Evolutionary conservation across 768 basidiomycete genomes (phyloP), one percentile per base, ranked within the genome.

Genomic region (Russula dissimulans): DNA sequence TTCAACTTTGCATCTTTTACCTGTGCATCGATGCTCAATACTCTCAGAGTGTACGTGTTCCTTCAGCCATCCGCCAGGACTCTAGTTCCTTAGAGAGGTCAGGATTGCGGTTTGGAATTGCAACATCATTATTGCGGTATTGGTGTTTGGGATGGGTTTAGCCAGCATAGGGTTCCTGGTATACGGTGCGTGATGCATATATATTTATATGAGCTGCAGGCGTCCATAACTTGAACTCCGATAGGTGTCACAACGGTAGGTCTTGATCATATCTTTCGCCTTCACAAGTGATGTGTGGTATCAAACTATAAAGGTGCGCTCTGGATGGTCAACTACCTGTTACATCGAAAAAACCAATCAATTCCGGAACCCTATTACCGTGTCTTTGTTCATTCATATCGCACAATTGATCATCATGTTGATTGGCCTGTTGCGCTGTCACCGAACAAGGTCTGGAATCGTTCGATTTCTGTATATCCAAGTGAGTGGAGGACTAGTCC

Each of bases 101-200:
- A 61, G 60, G 29, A 22, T 45, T 36, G 60, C 54, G 3, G 44
- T 61, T 3, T 61, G 60, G 60, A 12, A 22, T 43, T 18, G 9
- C 7, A 61, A 56, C 17, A 38, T 5, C 9, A 2, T 44, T 32
- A 54, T 50, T 9, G 22, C 14, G 31, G 48, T 4, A 18, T 11
- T 56, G 41, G 34, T 48, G 18, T 31, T 49, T 15, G 60, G 31
- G 42, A 50, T 49, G 26, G 44, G 34, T 18, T 8, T 61, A 7
- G 56, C 42, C 18, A 56, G 56, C 12, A 41, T 61, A 14, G 60
- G 36, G 18, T 61, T 61, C 18, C 34, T 61, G 5, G 5, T 61
- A n/a, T 55, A 61, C 34, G 60, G 57, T 51, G 39, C 39, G 48
- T 51, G 5, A 10, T 41, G 11, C 14, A 26, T 26, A 26, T 26